Evolutionary conservation across 495 filamentous ascomycete genomes (phyloP).

Genomic region (Cercophora newfieldiana): DNA sequence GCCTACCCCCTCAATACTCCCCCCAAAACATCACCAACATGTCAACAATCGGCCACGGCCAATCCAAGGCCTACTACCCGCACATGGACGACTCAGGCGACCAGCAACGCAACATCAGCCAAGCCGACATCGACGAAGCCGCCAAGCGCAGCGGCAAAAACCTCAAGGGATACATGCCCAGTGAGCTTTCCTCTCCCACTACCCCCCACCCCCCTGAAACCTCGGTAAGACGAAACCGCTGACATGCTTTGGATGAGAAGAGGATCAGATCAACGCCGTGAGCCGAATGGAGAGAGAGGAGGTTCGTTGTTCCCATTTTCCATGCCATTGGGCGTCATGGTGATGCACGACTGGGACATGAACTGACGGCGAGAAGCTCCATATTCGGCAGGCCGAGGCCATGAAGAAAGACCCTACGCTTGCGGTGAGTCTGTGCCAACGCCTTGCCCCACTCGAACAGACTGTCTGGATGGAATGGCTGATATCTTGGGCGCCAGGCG

Average conservation of each 20-base stretch:
- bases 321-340: not conserved
- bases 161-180: slow-evolving; percentile 25
- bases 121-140: slow-evolving; percentile 23
- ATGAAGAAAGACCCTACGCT: slow-evolving; percentile 31
- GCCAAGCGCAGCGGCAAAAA: slow-evolving; percentile 25
- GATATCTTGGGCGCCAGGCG: slow-evolving; percentile 17
- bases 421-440: slow-evolving; percentile 27
- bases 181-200: slow-evolving; percentile 13
- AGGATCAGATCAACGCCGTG: slow-evolving; percentile 19
- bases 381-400: slow-evolving; percentile 12
- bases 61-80: slow-evolving; percentile 25
- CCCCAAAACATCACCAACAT: not conserved
- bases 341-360: not conserved
- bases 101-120: slow-evolving; percentile 22
- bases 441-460: not conserved
- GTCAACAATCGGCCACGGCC: slow-evolving; percentile 2
- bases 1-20: not conserved
- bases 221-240: not conserved
- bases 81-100: slow-evolving; percentile 24
- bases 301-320: slow-evolving; percentile 1
- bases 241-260: slow-evolving; percentile 9
- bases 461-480: not conserved
- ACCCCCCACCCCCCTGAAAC: not conserved
- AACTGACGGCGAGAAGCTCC: slow-evolving; percentile 2
- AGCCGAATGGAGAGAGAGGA: slow-evolving; percentile 18